Conservation (phyloP, 2,329 filamentous ascomycete genomes). For the Eutypella sp. region DNA sequence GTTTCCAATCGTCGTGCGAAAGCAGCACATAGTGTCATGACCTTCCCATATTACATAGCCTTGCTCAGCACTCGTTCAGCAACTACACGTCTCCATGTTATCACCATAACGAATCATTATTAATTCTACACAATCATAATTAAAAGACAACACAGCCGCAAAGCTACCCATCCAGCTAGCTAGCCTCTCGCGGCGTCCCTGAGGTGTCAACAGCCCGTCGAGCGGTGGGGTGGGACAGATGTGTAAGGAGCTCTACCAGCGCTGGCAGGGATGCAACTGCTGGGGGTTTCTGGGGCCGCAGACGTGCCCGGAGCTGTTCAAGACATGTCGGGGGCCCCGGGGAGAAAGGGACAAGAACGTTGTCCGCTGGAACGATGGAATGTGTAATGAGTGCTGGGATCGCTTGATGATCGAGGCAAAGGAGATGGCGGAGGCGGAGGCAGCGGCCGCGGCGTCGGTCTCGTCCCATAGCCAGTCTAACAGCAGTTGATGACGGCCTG, state of each 20-base stretch:
- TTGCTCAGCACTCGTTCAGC: neutral
- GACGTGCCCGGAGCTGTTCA: constrained; percentile 26
- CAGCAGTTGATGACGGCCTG: constrained; percentile 4
- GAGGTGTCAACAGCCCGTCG: too few species aligned
- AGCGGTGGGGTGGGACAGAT: too few species aligned
- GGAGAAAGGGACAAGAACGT: constrained; percentile 29
- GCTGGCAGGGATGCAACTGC: constrained; percentile 26
- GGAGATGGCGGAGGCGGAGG: constrained; percentile 24
- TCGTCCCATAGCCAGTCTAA: constrained; percentile 12
- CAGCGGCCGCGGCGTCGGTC: constrained; percentile 11
- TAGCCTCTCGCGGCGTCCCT: too few species aligned
- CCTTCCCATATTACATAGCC: too few species aligned
- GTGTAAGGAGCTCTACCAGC: constrained; percentile 30
- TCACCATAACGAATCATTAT: too few species aligned
- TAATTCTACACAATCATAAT: too few species aligned
- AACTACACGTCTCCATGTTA: neutral
- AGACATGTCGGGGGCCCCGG: constrained; percentile 26
- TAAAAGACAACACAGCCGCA: too few species aligned
- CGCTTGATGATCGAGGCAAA: constrained; percentile 25
- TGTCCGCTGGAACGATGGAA: constrained; percentile 27
- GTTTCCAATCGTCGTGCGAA: neutral
- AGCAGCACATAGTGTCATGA: constrained; percentile 3
- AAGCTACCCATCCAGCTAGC: too few species aligned
- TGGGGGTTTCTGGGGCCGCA: constrained; percentile 28
- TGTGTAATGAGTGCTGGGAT: constrained; percentile 30